These are phyloP conservation scores for Proliferodiscus dingleyae DNA, from an alignment of 2,329 filamentous ascomycete species.

Conservation along the genomic window DNA sequence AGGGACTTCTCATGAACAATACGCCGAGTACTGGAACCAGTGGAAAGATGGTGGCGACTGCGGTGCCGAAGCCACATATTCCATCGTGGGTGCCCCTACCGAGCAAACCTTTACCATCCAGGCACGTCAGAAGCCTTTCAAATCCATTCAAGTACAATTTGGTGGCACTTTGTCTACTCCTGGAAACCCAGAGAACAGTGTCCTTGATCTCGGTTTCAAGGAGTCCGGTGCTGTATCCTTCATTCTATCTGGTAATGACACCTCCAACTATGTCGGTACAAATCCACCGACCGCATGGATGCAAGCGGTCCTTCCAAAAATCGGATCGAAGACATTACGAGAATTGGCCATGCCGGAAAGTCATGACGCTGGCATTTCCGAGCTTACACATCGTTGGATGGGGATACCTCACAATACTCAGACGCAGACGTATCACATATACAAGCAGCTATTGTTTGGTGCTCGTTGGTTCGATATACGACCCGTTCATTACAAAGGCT, in stretches of 20 bases:
- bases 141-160: conserved; percentile 15
- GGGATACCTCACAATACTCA: conserved; percentile 19
- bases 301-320: conserved; percentile 17
- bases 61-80: conserved; percentile 21
- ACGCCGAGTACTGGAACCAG: conserved; percentile 19
- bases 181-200: conserved; percentile 16
- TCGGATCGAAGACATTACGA: conserved; percentile 15
- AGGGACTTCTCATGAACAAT: conserved; percentile 12
- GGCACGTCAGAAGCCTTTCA: conserved; percentile 14
- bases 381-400: conserved; percentile 7
- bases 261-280: conserved; percentile 12
- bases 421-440: conserved; percentile 16
- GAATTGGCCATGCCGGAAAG: conserved; percentile 19
- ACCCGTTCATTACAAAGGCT: conserved; percentile 7
- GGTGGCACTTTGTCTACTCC: conserved; percentile 15
- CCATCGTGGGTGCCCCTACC: conserved; percentile 10
- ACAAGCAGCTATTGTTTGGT: conserved; percentile 16
- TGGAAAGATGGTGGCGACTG: conserved; percentile 11
- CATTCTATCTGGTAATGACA: conserved; percentile 18
- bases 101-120: conserved; percentile 16
- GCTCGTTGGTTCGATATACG: conserved; percentile 23
- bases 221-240: conserved; percentile 17
- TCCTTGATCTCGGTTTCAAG: conserved; percentile 14
- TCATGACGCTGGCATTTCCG: conserved; percentile 20
- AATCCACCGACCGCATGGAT: conserved; percentile 21